These are phyloP conservation scores for Saprolegnia diclina DNA, from an alignment of 352 stramenopile species.

Conservation along the genomic window DNA sequence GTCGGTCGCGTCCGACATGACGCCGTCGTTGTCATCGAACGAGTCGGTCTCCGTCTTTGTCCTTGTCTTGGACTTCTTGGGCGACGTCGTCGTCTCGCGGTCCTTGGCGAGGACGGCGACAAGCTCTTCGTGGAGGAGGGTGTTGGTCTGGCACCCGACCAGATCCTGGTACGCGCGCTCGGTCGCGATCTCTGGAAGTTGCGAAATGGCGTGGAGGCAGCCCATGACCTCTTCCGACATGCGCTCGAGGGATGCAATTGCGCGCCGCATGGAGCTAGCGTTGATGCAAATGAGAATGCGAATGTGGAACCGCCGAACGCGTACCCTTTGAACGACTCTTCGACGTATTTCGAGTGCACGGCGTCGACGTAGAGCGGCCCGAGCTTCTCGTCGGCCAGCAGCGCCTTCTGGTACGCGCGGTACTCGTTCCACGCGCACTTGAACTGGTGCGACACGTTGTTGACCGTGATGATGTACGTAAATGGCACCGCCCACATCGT, in stretches of 20 bases:
- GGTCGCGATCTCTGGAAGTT: constrained; percentile 13
- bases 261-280: constrained; percentile 5
- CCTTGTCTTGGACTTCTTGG: neutral
- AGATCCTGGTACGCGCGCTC: constrained; percentile 7
- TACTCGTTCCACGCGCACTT: constrained; percentile 10
- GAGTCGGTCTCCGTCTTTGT: neutral
- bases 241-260: constrained; percentile 8
- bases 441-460: constrained; percentile 12
- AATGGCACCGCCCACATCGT: constrained; percentile 4
- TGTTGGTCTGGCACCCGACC: neutral
- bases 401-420: neutral
- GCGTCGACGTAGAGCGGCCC: neutral
- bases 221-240: constrained; percentile 19
- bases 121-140: constrained; percentile 20
- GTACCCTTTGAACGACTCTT: constrained; percentile 13
- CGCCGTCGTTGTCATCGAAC: neutral
- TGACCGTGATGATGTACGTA: constrained; percentile 1
- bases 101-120: constrained; percentile 19
- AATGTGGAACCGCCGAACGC: neutral
- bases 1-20: neutral
- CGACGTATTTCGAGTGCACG: constrained; percentile 5
- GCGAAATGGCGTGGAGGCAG: constrained; percentile 14
- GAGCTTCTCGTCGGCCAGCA: neutral
- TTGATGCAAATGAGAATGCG: neutral
- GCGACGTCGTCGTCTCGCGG: neutral